Conservation (phyloP, 345 rosid species). For the Cardamine resedifolia region DNA sequence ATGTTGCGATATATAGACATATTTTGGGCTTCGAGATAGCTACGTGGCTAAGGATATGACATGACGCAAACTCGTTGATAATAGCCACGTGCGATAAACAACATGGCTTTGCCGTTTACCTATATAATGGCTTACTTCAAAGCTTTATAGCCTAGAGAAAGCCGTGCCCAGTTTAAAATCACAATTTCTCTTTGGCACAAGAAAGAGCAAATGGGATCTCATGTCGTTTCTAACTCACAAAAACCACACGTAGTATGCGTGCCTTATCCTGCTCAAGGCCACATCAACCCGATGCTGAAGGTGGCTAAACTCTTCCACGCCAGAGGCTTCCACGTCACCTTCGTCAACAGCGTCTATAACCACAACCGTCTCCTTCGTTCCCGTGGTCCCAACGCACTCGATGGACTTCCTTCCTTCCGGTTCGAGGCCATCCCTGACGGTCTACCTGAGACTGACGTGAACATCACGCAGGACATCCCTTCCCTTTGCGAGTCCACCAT, state of each 20-base stretch:
- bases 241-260: conserved; percentile 44
- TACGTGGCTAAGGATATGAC: too few species aligned
- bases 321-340: conserved; percentile 46
- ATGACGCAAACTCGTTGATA: too few species aligned
- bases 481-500: conserved; percentile 32
- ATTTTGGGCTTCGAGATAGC: too few species aligned
- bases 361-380: conserved; percentile 39
- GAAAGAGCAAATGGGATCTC: neutral
- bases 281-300: conserved; percentile 45
- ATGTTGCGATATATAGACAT: too few species aligned
- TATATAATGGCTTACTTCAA: too few species aligned
- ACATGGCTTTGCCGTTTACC: too few species aligned
- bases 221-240: neutral
- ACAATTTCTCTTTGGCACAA: too few species aligned
- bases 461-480: conserved; percentile 38
- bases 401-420: conserved; percentile 31
- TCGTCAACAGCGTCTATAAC: conserved; percentile 45
- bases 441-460: conserved; percentile 21
- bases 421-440: conserved; percentile 45
- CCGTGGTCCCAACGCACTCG: conserved; percentile 29
- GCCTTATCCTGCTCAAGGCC: conserved; percentile 53
- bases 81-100: too few species aligned
- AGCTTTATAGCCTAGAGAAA: too few species aligned
- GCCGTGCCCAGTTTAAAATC: too few species aligned
- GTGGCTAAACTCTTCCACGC: conserved; percentile 47